Evolutionary conservation across 2,329 filamentous ascomycete species (phyloP).

Genomic region (Sclerotinia sclerotiorum): DNA sequence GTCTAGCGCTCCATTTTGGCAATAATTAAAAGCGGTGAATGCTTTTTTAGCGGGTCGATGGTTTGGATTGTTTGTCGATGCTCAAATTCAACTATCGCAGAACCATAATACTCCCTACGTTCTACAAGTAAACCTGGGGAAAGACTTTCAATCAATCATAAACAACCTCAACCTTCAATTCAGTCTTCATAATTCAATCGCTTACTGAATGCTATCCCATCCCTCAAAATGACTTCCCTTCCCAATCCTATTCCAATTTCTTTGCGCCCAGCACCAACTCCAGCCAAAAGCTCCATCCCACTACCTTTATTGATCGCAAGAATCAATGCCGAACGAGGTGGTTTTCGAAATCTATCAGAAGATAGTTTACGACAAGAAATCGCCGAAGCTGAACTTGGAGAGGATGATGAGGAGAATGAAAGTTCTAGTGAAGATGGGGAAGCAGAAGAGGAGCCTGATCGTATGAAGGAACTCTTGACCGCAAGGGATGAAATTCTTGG

Average conservation of each 20-base stretch:
- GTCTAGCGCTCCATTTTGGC: neutral
- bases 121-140: neutral
- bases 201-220: neutral
- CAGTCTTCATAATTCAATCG: neutral
- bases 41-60: neutral
- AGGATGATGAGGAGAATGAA: slow-evolving; percentile 40
- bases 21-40: slow-evolving; percentile 4
- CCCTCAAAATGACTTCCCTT: slow-evolving; percentile 39
- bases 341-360: slow-evolving; percentile 79
- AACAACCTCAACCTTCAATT: neutral
- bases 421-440: slow-evolving; percentile 51
- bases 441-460: slow-evolving; percentile 46
- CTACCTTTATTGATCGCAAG: slow-evolving; percentile 76
- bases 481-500: slow-evolving; percentile 59
- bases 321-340: slow-evolving; percentile 74
- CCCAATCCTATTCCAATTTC: slow-evolving; percentile 53
- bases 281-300: slow-evolving; percentile 55
- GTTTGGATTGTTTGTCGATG: neutral
- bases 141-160: neutral
- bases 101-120: neutral
- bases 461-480: slow-evolving; percentile 41
- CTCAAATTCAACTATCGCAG: neutral
- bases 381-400: slow-evolving; percentile 42
- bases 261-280: slow-evolving; percentile 61
- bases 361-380: slow-evolving; percentile 70